These are phyloP conservation scores for Aureobasidium melanogenum DNA, from an alignment of 2,329 filamentous ascomycete genomes.

Conservation along the genomic window DNA sequence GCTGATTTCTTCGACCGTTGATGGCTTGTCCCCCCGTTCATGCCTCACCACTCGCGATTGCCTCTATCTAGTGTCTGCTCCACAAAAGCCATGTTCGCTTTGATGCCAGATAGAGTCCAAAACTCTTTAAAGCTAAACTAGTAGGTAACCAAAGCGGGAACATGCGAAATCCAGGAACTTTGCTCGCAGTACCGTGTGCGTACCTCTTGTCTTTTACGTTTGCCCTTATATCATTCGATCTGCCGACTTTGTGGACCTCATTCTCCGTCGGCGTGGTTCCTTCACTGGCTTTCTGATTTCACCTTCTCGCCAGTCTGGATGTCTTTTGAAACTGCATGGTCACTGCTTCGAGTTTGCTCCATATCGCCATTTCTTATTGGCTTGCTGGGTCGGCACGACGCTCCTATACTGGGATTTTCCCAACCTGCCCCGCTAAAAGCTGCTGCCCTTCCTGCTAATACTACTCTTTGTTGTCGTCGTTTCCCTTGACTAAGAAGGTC, in stretches of 20 bases:
- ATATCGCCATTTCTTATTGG: conserved; percentile 10
- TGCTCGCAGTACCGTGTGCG: neutral
- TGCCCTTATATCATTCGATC: conserved; percentile 3
- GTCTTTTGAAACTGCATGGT: conserved; percentile 10
- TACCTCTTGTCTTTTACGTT: conserved; percentile 4
- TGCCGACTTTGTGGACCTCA: neutral
- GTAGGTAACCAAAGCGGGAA: conserved; percentile 5
- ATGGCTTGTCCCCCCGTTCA: neutral
- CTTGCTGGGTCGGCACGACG: conserved; percentile 17
- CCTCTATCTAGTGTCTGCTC: conserved; percentile 4
- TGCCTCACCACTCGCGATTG: neutral
- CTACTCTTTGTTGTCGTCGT: conserved; percentile 8
- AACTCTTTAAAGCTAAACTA: conserved; percentile 8
- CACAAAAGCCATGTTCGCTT: neutral
- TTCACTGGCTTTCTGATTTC: neutral
- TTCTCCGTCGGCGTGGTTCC: neutral
- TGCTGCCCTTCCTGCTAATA: conserved; percentile 2
- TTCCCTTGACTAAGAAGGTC: conserved; percentile 7
- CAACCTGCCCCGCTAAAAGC: conserved; percentile 12
- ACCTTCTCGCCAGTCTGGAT: neutral
- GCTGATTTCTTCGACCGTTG: neutral
- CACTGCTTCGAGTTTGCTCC: conserved; percentile 7
- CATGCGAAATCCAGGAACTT: neutral
- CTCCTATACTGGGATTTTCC: conserved; percentile 17
- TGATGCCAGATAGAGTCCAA: conserved; percentile 1